Percentiles rank a stretch among this genome's conserved stretches.
These are phyloP conservation scores for Austroboletus festivus DNA, from an alignment of 768 basidiomycete genomes.

Conservation along the genomic window DNA sequence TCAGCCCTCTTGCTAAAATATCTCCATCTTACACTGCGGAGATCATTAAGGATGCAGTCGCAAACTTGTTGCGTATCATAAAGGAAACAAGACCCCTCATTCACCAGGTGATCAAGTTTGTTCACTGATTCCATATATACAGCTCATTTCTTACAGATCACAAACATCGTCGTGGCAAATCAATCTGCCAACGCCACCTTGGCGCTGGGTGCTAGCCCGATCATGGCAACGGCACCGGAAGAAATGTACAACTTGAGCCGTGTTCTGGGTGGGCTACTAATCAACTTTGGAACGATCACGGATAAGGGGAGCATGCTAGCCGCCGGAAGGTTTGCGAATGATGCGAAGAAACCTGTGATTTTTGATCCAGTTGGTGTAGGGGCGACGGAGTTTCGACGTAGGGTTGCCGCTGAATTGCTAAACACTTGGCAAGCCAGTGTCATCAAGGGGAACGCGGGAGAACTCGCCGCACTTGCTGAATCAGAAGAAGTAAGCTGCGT, in stretches of 20 bases:
- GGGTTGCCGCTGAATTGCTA: slow-evolving; percentile 57
- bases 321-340: slow-evolving; percentile 70
- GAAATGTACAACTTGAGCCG: slow-evolving; percentile 80
- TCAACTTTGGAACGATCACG: slow-evolving; percentile 85
- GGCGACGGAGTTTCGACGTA: slow-evolving; percentile 69
- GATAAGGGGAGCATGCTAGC: slow-evolving; percentile 71
- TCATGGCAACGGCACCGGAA: slow-evolving; percentile 83
- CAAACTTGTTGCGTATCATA: slow-evolving; percentile 48
- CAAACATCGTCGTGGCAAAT: slow-evolving; percentile 83
- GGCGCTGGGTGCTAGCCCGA: slow-evolving; percentile 84
- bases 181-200: slow-evolving; percentile 91
- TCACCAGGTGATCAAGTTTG: slow-evolving; percentile 58
- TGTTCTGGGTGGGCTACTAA: slow-evolving; percentile 64
- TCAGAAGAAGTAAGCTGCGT: slow-evolving; percentile 58
- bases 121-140: neutral
- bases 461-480: slow-evolving; percentile 77
- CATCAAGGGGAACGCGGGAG: slow-evolving; percentile 92
- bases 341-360: slow-evolving; percentile 68
- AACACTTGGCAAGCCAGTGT: slow-evolving; percentile 81
- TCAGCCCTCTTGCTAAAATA: neutral
- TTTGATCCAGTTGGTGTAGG: slow-evolving; percentile 94
- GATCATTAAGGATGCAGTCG: slow-evolving; percentile 42
- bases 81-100: slow-evolving; percentile 62
- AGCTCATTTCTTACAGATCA: slow-evolving; percentile 54
- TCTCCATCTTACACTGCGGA: slow-evolving; percentile 26